Base-by-base conservation (phyloP, 192 early-diverging fungal species). In the Mortierella antarctica region DNA sequence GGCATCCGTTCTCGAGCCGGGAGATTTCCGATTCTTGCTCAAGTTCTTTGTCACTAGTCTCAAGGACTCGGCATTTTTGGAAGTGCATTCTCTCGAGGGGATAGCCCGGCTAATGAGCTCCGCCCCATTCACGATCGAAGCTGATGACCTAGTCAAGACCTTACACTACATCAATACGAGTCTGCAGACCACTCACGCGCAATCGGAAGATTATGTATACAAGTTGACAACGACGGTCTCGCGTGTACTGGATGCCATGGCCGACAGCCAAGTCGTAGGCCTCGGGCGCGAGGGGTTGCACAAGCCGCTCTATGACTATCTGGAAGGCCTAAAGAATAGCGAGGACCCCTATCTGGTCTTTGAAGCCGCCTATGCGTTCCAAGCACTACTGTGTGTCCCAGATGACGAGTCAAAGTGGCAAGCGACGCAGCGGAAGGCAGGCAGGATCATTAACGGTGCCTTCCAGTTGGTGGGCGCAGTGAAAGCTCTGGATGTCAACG, bases 91-190 rank as follows among this genome's bases (percentile, higher is more conserved):
- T 13, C 49, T 64, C 21, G 62, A 64, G 18, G 62, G 62, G 46
- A 7, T 64, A 12, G 18, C 62, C 6, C 23, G 52, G 6, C 9
- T 52, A 21, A 49, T 64, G 21, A 14, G 31, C 12, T 3, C 20
- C 39, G 62, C 48, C 20, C 12, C 47, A 6, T 31, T 17, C 5
- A 20, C 21, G 31, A 5, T 51, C 5, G 47, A 64, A 4, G 15
- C 50, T 41, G 63, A 65, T 54, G 63, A 65, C 51, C 40, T 65
- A 7, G 63, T 65, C 31, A 65, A 21, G 52, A 52, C 54, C 7
- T 18, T 65, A 17, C 1, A 51, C 6, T 10, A 42, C 23, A 9
- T 65, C 21, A 65, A 42, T n/a, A 42, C 50, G 10, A 49, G 51
- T n/a, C 63, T 54, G 12, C 23, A 54, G 13, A 40, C 52, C 39